phyloP scores from a whole-genome alignment of 192 early-diverging fungal genomes.

The Lobosporangium transversale region DNA sequence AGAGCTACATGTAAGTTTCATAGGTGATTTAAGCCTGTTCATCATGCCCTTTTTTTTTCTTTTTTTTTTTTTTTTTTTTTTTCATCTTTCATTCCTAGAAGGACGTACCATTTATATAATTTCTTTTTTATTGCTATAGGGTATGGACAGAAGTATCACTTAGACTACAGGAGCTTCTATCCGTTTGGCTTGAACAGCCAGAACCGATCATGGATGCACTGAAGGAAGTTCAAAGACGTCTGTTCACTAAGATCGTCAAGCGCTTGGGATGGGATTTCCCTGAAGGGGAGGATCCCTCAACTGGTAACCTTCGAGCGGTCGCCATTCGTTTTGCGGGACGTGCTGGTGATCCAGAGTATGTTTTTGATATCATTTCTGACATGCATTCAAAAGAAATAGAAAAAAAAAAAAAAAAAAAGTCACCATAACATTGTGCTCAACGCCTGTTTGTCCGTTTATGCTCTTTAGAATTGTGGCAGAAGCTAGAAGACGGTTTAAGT shows the following conservation, averaged over 20 bases:
- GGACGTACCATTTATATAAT: slow-evolving; percentile 42
- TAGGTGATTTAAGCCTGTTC: too few species aligned
- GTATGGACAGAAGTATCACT: slow-evolving; percentile 71
- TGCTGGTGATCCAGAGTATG: slow-evolving; percentile 65
- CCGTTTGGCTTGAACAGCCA: slow-evolving; percentile 67
- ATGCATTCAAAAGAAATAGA: too few species aligned
- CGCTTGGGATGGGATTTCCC: slow-evolving; percentile 67
- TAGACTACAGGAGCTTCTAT: slow-evolving; percentile 64
- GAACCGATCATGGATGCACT: slow-evolving; percentile 66
- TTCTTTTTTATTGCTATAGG: slow-evolving; percentile 40
- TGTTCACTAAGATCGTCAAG: slow-evolving; percentile 63
- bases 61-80: neutral
- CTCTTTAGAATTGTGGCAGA: slow-evolving; percentile 70
- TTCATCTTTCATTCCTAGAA: slow-evolving; percentile 56
- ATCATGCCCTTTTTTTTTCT: too few species aligned
- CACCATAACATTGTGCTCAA: too few species aligned
- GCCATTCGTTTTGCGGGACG: slow-evolving; percentile 71
- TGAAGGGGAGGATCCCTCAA: slow-evolving; percentile 65
- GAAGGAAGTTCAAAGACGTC: slow-evolving; percentile 63
- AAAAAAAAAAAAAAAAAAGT: too few species aligned
- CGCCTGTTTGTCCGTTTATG: too few species aligned
- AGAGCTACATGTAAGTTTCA: slow-evolving; percentile 74
- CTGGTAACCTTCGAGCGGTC: slow-evolving; percentile 69
- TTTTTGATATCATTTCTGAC: slow-evolving; percentile 58
- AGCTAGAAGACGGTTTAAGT: slow-evolving; percentile 74